Conservation (phyloP, 208 protist species). For the Leishmania braziliensis region DNA sequence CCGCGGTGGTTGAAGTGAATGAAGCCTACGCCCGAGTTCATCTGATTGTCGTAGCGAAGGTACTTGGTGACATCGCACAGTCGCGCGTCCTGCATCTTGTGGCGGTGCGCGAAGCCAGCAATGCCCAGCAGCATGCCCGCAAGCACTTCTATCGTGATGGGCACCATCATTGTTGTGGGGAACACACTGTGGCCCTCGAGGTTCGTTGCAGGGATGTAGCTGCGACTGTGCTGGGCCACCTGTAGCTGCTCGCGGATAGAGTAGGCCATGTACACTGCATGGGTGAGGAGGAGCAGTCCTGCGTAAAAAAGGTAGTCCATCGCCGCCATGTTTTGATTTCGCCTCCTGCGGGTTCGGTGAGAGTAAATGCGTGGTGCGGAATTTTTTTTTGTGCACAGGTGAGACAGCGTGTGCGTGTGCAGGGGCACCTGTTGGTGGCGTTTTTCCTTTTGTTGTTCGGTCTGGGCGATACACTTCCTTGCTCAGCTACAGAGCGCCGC, state of each 20-base stretch:
- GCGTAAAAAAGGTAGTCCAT: conserved; percentile 49
- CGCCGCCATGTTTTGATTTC: conserved; percentile 10
- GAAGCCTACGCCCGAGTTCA: conserved; percentile 75
- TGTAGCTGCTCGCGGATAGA: conserved; percentile 73
- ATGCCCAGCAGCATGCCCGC: conserved; percentile 46
- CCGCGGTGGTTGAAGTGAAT: conserved; percentile 91
- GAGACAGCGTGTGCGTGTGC: not conserved
- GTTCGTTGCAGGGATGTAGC: conserved; percentile 13
- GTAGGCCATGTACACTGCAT: conserved; percentile 72
- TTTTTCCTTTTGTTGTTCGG: not conserved
- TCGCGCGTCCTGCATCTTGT: conserved; percentile 52
- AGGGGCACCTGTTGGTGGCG: not conserved
- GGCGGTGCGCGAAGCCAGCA: conserved; percentile 52
- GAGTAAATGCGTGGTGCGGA: not conserved
- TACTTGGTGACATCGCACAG: conserved; percentile 61
- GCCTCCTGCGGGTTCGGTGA: too few species aligned
- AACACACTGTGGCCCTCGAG: conserved; percentile 19
- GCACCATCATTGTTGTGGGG: conserved; percentile 32
- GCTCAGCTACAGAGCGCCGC: not conserved
- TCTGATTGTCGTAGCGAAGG: conserved; percentile 64
- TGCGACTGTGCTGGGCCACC: conserved; percentile 43
- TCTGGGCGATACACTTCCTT: not conserved
- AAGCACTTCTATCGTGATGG: conserved; percentile 39
- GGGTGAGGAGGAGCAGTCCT: conserved; percentile 56
- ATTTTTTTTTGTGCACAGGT: not conserved